Evolutionary conservation across 2,329 filamentous ascomycete species (phyloP).

Genomic region (Talaromyces sp.): DNA sequence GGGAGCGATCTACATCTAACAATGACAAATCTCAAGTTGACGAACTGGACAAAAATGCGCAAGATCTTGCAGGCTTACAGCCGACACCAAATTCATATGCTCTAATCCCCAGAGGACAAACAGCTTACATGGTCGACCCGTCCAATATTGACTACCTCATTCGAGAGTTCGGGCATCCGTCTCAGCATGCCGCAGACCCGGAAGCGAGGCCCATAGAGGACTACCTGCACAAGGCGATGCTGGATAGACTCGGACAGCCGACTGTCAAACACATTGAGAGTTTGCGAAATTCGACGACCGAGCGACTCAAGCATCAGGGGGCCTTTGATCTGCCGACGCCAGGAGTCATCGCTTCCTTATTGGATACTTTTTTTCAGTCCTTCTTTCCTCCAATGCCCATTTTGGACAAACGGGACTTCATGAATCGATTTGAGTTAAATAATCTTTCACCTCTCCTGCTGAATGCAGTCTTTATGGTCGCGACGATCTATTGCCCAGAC

Average conservation of each 20-base stretch:
- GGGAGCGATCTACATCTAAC: no score
- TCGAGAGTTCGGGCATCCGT: conserved; percentile 28
- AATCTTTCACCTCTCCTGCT: conserved; percentile 23
- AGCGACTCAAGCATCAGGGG: conserved; percentile 13
- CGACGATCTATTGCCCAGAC: conserved; percentile 23
- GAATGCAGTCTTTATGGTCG: conserved; percentile 26
- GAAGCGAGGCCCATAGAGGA: conserved; percentile 14
- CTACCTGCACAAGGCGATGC: conserved; percentile 22
- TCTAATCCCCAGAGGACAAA: no score
- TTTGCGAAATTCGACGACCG: not conserved
- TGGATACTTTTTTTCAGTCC: conserved; percentile 25
- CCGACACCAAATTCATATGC: no score
- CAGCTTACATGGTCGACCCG: conserved; percentile 24
- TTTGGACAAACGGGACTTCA: conserved; percentile 24
- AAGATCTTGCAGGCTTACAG: no score
- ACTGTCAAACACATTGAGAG: conserved; percentile 16
- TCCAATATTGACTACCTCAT: conserved; percentile 30
- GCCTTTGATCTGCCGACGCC: conserved; percentile 21
- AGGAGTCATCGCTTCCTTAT: conserved; percentile 18
- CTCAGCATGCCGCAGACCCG: conserved; percentile 11
- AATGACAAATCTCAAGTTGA: no score
- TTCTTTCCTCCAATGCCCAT: conserved; percentile 22
- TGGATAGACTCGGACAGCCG: conserved; percentile 15
- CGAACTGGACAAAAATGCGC: no score
- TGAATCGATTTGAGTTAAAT: conserved; percentile 8